A percentile compares a stretch with the other conserved stretches of the same genome.
phyloP scores from a whole-genome alignment of 2,329 filamentous ascomycete genomes.

The Xylaria sp. region DNA sequence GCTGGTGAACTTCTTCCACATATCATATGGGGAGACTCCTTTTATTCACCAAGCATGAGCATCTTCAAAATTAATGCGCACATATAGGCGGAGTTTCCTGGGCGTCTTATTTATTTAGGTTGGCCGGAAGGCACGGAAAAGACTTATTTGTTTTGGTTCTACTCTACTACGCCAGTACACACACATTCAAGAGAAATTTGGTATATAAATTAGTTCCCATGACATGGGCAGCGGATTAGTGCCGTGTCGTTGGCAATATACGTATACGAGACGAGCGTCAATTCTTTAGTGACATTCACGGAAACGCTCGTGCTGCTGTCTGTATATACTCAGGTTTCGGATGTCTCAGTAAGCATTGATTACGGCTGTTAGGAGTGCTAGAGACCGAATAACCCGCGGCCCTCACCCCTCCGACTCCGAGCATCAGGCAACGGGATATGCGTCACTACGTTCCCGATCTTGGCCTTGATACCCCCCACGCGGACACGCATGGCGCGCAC shows the following conservation, averaged over 20 bases:
- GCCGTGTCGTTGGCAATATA: not conserved
- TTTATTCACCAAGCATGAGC: conserved; percentile 21
- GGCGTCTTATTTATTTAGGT: conserved; percentile 22
- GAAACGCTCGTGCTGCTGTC: not conserved
- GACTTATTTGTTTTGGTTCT: not conserved
- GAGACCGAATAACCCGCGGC: conserved; percentile 36
- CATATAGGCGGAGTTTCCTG: conserved; percentile 30
- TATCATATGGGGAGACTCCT: conserved; percentile 7
- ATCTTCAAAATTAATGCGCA: conserved; percentile 31
- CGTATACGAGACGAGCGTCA: not conserved
- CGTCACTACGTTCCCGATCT: conserved; percentile 77
- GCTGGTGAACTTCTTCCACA: not conserved
- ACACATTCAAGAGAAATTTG: not conserved
- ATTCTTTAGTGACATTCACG: not conserved
- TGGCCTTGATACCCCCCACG: conserved; percentile 74
- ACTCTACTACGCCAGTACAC: conserved; percentile 1
- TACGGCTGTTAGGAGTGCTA: not conserved
- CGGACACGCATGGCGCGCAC: conserved; percentile 57
- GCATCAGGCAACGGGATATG: conserved; percentile 55
- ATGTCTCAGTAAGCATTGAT: too few species aligned
- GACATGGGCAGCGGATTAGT: not conserved
- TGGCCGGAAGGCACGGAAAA: not conserved
- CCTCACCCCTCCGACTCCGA: conserved; percentile 23
- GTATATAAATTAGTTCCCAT: conserved; percentile 6
- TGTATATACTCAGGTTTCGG: not conserved